Conservation (phyloP, 768 basidiomycete species). For the Kwoniella mangroviensis region DNA sequence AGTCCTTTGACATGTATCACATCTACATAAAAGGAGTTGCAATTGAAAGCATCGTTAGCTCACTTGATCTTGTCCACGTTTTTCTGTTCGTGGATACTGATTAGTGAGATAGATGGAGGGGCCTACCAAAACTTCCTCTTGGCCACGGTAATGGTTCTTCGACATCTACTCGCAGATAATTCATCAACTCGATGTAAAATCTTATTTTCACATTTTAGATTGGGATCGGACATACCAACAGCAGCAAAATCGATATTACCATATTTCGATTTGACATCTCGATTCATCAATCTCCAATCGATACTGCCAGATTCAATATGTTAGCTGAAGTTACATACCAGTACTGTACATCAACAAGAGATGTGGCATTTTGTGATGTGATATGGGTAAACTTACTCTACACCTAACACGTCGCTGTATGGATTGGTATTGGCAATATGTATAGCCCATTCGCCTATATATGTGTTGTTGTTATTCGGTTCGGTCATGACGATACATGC, state of each 20-base stretch:
- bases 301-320: slow-evolving; percentile 19
- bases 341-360: too few relatives aligned
- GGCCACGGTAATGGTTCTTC: slow-evolving; percentile 38
- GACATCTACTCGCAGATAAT: slow-evolving; percentile 31
- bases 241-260: slow-evolving; percentile 50
- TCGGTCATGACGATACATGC: neutral
- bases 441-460: slow-evolving; percentile 43
- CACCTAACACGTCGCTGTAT: slow-evolving; percentile 39
- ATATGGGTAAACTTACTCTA: slow-evolving; percentile 39
- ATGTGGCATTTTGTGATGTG: neutral
- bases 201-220: neutral
- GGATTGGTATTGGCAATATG: slow-evolving; percentile 34
- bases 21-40: slow-evolving; percentile 27
- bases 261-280: slow-evolving; percentile 13
- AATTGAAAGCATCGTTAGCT: too few relatives aligned
- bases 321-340: neutral
- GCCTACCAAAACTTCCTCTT: slow-evolving; percentile 31
- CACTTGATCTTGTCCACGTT: neutral
- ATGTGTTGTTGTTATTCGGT: neutral
- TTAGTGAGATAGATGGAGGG: neutral
- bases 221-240: slow-evolving; percentile 27
- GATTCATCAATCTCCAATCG: slow-evolving; percentile 36
- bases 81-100: neutral
- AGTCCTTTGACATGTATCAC: slow-evolving; percentile 53
- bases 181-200: neutral